Evolutionary conservation across 148 eudicot genomes (phyloP).

Genomic region (Camellia sinensis): DNA sequence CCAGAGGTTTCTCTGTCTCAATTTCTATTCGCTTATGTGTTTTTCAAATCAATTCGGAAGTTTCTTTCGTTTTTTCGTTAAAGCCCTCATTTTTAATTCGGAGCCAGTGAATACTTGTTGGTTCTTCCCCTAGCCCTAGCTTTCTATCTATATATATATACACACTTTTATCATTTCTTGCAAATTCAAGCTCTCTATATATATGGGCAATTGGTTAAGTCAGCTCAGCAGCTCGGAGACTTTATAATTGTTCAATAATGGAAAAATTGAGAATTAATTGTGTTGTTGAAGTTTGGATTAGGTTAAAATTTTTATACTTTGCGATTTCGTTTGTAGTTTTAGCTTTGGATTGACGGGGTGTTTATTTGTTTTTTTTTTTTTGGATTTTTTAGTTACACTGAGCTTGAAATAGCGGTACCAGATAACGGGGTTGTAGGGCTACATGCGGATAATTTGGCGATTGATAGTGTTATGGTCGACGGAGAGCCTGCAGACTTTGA

Average conservation of each 20-base stretch:
- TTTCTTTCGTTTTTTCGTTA: not conserved
- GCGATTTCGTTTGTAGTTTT: not conserved
- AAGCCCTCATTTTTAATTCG: not conserved
- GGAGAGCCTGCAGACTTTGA: constrained; percentile 84
- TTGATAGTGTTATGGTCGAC: constrained; percentile 82
- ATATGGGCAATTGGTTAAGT: not conserved
- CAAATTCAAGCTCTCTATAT: not conserved
- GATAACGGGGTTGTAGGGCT: constrained; percentile 86
- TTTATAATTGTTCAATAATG: not conserved
- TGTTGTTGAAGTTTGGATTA: not conserved
- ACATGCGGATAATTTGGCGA: constrained; percentile 93
- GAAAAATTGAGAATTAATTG: not conserved
- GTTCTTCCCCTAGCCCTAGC: not conserved
- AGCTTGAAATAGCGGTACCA: constrained; percentile 74
- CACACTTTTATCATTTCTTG: not conserved
- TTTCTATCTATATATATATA: not conserved
- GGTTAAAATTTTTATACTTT: not conserved
- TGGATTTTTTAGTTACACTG: constrained; percentile 64
- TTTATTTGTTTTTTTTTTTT: not conserved
- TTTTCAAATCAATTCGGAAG: not conserved
- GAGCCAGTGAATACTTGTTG: not conserved
- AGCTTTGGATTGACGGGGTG: constrained; percentile 3
- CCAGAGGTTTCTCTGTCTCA: constrained; percentile 7
- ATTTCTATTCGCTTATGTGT: not conserved
- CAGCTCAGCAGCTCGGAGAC: not conserved